A percentile compares a stretch with the other conserved stretches of the same genome.
These are phyloP conservation scores for Helianthus annuus DNA, from an alignment of 129 eudicot genomes.

Conservation along the genomic window DNA sequence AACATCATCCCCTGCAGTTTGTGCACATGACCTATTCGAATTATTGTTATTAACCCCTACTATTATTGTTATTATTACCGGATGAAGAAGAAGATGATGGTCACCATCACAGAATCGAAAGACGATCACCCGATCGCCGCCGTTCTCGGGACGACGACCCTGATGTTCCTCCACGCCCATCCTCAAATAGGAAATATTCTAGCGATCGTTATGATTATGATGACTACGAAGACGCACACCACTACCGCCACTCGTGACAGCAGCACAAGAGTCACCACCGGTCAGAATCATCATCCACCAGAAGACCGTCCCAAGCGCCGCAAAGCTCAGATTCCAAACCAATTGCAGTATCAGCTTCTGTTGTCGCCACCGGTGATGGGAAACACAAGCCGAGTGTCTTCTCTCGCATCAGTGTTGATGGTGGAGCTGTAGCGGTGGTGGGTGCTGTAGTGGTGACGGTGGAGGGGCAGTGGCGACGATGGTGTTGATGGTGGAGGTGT, in stretches of 20 bases:
- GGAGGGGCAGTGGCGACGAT: too few species aligned
- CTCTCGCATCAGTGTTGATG: slow-evolving; percentile 88
- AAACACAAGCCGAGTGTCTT: slow-evolving; percentile 76
- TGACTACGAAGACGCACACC: slow-evolving; percentile 31
- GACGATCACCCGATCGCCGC: slow-evolving; percentile 55
- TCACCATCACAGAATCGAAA: slow-evolving; percentile 47
- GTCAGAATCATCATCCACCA: slow-evolving; percentile 45
- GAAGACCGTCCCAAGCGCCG: slow-evolving; percentile 46
- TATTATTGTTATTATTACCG: slow-evolving; percentile 21
- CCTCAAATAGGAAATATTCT: slow-evolving; percentile 57
- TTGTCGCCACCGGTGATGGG: slow-evolving; percentile 32
- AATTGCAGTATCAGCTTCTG: slow-evolving; percentile 22
- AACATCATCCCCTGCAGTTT: slow-evolving; percentile 46
- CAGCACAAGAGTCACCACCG: slow-evolving; percentile 46
- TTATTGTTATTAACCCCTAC: slow-evolving; percentile 30
- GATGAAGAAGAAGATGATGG: slow-evolving; percentile 58
- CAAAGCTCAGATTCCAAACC: slow-evolving; percentile 42
- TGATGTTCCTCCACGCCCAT: slow-evolving; percentile 51
- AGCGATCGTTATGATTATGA: slow-evolving; percentile 43
- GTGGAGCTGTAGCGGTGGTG: too few species aligned
- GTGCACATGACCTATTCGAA: slow-evolving; percentile 47
- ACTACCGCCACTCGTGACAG: slow-evolving; percentile 31
- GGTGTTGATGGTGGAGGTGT: too few species aligned
- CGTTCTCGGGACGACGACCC: slow-evolving; percentile 50
- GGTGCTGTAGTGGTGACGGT: too few species aligned